Evolutionary conservation across 2,329 filamentous ascomycete genomes (phyloP), one percentile per base, ranked within the genome.

Genomic region (Lasiodiplodia hormozganensis): DNA sequence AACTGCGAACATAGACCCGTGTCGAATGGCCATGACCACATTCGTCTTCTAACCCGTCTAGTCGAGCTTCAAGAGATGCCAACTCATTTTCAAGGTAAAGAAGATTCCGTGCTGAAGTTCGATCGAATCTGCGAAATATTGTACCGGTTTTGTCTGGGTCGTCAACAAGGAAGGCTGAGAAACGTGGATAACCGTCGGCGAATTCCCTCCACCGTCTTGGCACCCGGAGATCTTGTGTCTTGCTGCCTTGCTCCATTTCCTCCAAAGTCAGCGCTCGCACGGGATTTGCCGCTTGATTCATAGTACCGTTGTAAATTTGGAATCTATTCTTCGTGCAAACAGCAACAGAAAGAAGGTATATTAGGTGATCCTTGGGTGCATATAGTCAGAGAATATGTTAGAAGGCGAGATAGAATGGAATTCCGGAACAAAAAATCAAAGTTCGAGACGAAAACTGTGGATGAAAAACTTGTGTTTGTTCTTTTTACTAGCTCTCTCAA

Each of bases 71-170:
- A 16, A 56, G 43, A 52, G 51, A 53, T 21, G 1, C 2, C 2
- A 70, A 58, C 60, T 68, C 66, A 4, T 23, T 65, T 25, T 70
- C 62, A 38, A 70, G 40, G 12, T 14, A 53, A 2, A 68, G 47
- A 12, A 70, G 18, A 36, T 23, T 52, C 10, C 66, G 51, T 36
- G 66, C 31, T 31, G 65, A 54, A 4, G 52, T 67, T 18, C 38
- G 16, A 23, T 68, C 66, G n/a, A 70, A 70, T 2, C 66, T 58
- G 12, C 68, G 43, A 10, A 68, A 56, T 36, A 53, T 65, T 21
- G 12, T 56, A 28, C 28, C 28, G 28, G 25, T 56, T 31, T 56
- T 36, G 18, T 56, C 52, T 0, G 52, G 52, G 28, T 34, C 52
- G 16, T 56, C 25, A 2, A 34, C 28, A 4, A 56, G 23, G 52